Evolutionary conservation across 352 stramenopile genomes (phyloP), one percentile per base, ranked within the genome.

Genomic region (Pythium chondricola): DNA sequence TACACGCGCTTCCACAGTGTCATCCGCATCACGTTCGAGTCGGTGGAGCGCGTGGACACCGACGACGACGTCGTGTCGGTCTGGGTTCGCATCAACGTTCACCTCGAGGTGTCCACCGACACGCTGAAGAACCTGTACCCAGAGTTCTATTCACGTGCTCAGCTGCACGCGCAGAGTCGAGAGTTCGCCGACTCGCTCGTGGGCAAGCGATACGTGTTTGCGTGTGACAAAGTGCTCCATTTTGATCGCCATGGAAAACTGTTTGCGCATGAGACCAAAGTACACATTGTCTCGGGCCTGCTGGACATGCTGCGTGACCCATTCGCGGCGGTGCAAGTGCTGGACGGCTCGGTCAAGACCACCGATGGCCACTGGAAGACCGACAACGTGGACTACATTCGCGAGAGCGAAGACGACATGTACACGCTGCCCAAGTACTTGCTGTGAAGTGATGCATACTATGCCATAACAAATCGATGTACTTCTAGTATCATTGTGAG

Each of bases 121-220:
- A 80, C 73, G 26, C 48, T 85, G n/a, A 56, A 56, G 32, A 61
- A 64, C 46, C 50, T 85, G 17, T 85, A 82, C 39, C 73, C 73
- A 18, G 42, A 58, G 20, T 58, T 84, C 26, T 65, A 69, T 26
- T 52, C 55, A 4, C 56, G 69, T 35, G 50, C 68, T 32, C 60
- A 63, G 33, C 35, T 21, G 1, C 49, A 52, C 29, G 37, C 44
- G 2, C 46, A 66, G 13, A 35, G 57, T 17, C 36, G 47, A 5
- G 37, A 52, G 11, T 65, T 69, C 16, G 52, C 48, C 2, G 36
- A 61, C 25, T 41, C 48, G n/a, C 53, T 81, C 25, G 32, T 72
- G 18, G 58, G 61, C 11, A 67, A 59, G 26, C 32, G 58, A 32
- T 67, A 58, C 41, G 30, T 49, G 25, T 26, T 71, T 18, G 42